These are phyloP conservation scores for Pterulicium gracile DNA, from an alignment of 1,284 basidiomycete genomes.

Conservation along the genomic window DNA sequence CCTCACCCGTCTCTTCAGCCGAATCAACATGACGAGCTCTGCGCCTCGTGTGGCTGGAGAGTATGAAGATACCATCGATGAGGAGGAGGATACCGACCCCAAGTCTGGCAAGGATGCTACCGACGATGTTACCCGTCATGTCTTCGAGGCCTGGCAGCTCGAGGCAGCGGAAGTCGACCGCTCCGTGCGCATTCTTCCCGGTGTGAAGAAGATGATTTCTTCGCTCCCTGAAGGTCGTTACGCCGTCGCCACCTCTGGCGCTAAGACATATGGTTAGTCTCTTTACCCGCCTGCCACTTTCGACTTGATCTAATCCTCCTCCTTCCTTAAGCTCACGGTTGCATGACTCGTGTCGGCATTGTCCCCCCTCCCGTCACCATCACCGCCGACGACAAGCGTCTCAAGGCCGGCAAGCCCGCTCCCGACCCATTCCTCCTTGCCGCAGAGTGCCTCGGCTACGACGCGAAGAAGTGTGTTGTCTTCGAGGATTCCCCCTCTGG, in stretches of 20 bases:
- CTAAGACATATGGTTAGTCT: conserved; percentile 54
- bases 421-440: conserved; percentile 72
- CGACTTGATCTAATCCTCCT: conserved; percentile 8
- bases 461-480: conserved; percentile 49
- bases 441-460: conserved; percentile 59
- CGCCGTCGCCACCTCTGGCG: conserved; percentile 70
- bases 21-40: conserved; percentile 28
- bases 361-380: conserved; percentile 63
- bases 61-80: conserved; percentile 27
- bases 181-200: conserved; percentile 64
- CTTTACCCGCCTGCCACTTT: conserved; percentile 4
- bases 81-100: conserved; percentile 25
- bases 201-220: conserved; percentile 58
- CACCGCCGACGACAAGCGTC: conserved; percentile 67
- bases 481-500: conserved; percentile 72
- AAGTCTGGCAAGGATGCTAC: conserved; percentile 18
- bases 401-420: conserved; percentile 57
- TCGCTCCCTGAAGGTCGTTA: conserved; percentile 59
- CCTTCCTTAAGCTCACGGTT: conserved; percentile 42
- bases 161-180: conserved; percentile 58
- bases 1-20: conserved; percentile 32
- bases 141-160: conserved; percentile 39
- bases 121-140: conserved; percentile 19
- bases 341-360: conserved; percentile 66
- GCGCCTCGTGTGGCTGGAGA: conserved; percentile 12